A percentile compares a stretch with the other conserved stretches of the same genome.
Conservation (phyloP, 2,329 filamentous ascomycete genomes). For the Trichoderma atrobrunneum region DNA sequence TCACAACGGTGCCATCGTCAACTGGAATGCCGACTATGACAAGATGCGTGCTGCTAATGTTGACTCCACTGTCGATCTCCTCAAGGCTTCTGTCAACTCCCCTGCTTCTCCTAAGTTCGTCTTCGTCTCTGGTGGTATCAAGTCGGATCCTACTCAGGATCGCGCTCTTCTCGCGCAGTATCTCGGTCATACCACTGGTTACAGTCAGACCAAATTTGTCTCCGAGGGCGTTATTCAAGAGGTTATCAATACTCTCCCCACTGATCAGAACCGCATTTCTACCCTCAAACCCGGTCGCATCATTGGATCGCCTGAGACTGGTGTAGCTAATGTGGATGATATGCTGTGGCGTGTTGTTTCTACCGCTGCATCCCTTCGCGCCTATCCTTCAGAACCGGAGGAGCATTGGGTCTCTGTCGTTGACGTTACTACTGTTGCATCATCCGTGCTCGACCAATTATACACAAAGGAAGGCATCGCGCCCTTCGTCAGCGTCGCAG, state of each 20-base stretch:
- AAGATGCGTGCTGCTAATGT: conserved; percentile 73
- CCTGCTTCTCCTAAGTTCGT: conserved; percentile 23
- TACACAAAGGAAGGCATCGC: not conserved
- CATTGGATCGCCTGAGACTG: conserved; percentile 23
- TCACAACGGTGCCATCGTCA: conserved; percentile 77
- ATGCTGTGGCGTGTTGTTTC: conserved; percentile 26
- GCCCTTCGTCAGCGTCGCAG: conserved; percentile 20
- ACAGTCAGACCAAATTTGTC: conserved; percentile 28
- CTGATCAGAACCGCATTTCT: conserved; percentile 19
- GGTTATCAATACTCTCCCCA: not conserved
- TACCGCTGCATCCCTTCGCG: conserved; percentile 19
- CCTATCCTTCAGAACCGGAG: conserved; percentile 11
- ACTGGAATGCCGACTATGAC: conserved; percentile 78
- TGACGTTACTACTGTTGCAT: conserved; percentile 23
- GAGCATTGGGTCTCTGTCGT: conserved; percentile 22
- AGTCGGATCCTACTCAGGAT: conserved; percentile 2
- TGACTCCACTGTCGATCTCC: conserved; percentile 26
- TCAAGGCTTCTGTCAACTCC: conserved; percentile 21
- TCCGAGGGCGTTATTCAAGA: conserved; percentile 24
- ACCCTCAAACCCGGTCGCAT: conserved; percentile 28
- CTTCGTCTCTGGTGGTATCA: conserved; percentile 26
- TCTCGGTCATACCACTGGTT: conserved; percentile 19
- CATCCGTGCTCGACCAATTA: conserved; percentile 18
- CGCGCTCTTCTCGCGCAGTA: not conserved
- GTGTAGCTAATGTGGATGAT: conserved; percentile 27